Evolutionary conservation across 805 yeast species (phyloP).

Genomic region (Candida broadrunensis): DNA sequence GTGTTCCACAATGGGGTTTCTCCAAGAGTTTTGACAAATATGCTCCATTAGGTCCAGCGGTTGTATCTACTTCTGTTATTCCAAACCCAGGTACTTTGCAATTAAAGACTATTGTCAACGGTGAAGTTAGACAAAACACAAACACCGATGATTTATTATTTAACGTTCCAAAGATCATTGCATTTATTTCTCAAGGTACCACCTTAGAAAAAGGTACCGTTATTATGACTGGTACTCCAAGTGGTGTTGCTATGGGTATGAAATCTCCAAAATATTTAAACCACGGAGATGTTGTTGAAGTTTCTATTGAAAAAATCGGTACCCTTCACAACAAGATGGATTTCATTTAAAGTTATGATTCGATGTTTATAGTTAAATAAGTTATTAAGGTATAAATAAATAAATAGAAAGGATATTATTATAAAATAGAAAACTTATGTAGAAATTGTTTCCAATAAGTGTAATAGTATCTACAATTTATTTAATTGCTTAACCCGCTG

Average conservation of each 20-base stretch:
- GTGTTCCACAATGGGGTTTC: conserved; percentile 46
- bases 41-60: conserved; percentile 54
- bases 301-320: conserved; percentile 7
- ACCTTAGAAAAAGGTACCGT: conserved; percentile 54
- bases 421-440: not conserved
- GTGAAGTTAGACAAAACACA: conserved; percentile 44
- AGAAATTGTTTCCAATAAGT: not conserved
- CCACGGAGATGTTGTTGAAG: conserved; percentile 6
- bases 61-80: conserved; percentile 50
- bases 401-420: too few species aligned
- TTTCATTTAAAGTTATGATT: not conserved
- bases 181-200: conserved; percentile 50
- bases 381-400: too few species aligned
- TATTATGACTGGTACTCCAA: conserved; percentile 56
- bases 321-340: conserved; percentile 7
- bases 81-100: conserved; percentile 46
- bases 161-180: conserved; percentile 37
- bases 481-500: too few species aligned
- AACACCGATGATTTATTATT: conserved; percentile 50
- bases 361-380: too few species aligned
- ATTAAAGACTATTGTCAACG: conserved; percentile 44
- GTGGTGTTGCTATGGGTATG: conserved; percentile 50
- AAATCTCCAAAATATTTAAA: conserved; percentile 7
- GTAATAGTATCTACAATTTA: not conserved
- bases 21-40: conserved; percentile 52